Evolutionary conservation across 768 basidiomycete species (phyloP), one percentile per base, ranked within the genome.

Genomic region (Collybia sp.): DNA sequence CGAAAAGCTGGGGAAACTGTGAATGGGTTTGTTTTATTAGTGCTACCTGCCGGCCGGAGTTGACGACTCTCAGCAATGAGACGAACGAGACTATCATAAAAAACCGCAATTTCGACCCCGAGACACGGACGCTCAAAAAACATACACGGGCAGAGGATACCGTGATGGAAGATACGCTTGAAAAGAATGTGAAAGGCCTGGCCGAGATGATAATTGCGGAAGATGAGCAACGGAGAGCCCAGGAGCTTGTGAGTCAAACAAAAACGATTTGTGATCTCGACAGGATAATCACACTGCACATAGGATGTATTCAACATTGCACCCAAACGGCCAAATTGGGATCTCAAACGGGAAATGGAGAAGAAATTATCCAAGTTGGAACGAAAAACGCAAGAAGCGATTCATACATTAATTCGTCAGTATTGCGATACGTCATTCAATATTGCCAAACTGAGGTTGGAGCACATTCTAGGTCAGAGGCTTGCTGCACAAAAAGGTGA

Each of bases 241-340:
- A 95, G 63, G 95, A 98, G 56, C 71, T 98, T 60, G 94, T 94
- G 61, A 50, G 83, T 67, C n/a, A 12, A 8, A n/a, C 11, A 25
- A 25, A 25, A 25, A n/a, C n/a, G 3, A 25, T 4, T 25, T 25
- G 25, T 25, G 25, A 25, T 25, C 25, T 8, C 25, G 8, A n/a
- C 4, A 25, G 25, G 8, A 25, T 25, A 25, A 8, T 25, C 12
- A 12, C 15, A 12, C 34, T 17, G 13, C 35, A 17, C 12, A 12
- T 38, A 95, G 93, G 91, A 95, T 61, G 73, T 96, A 38, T 90
- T 96, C 62, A 98, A 96, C 60, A 98, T 99, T 55, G 94, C 93
- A 17, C 96, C 96, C 3, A 97, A 94, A 75, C 79, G 93, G 40
- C 85, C 91, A 9, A 98, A 95, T 65, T 95, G 93, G 93, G 93